Conservation (phyloP, 768 basidiomycete species). For the Mycena albidolilacea region DNA sequence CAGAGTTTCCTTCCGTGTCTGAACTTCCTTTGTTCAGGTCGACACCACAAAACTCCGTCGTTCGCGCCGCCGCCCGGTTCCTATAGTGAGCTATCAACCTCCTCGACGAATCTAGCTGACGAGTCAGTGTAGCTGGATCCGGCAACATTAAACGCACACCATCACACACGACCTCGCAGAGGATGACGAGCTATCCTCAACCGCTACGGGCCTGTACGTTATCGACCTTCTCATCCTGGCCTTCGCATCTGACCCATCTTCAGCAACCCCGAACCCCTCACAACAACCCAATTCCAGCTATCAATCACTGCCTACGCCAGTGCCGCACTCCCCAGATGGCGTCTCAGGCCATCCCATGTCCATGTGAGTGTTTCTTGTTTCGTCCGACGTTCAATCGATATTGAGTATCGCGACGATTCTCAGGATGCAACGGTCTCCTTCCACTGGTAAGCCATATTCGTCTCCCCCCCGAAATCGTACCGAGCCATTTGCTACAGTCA, state of each 20-base stretch:
- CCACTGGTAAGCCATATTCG: not conserved
- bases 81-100: slow-evolving; percentile 11
- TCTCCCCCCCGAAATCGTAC: not conserved
- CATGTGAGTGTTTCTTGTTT: slow-evolving; percentile 4
- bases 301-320: slow-evolving; percentile 5
- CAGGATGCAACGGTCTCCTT: slow-evolving; percentile 1
- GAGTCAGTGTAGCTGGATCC: slow-evolving; percentile 18
- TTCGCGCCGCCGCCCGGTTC: slow-evolving; percentile 6
- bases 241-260: not conserved
- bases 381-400: not conserved
- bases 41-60: slow-evolving; percentile 19
- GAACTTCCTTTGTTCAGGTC: not conserved
- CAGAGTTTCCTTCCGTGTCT: not conserved
- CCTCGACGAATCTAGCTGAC: not conserved
- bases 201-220: slow-evolving; percentile 22
- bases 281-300: slow-evolving; percentile 22
- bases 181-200: slow-evolving; percentile 22
- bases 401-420: not conserved
- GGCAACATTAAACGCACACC: slow-evolving; percentile 22
- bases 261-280: slow-evolving; percentile 4
- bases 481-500: not conserved
- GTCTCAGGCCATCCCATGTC: slow-evolving; percentile 22
- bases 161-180: slow-evolving; percentile 5
- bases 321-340: slow-evolving; percentile 27
- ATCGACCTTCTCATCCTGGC: not conserved